Percentiles rank a stretch among this genome's conserved stretches.
Conservation (phyloP, 2,329 filamentous ascomycete species). For the Diaporthe citri region DNA sequence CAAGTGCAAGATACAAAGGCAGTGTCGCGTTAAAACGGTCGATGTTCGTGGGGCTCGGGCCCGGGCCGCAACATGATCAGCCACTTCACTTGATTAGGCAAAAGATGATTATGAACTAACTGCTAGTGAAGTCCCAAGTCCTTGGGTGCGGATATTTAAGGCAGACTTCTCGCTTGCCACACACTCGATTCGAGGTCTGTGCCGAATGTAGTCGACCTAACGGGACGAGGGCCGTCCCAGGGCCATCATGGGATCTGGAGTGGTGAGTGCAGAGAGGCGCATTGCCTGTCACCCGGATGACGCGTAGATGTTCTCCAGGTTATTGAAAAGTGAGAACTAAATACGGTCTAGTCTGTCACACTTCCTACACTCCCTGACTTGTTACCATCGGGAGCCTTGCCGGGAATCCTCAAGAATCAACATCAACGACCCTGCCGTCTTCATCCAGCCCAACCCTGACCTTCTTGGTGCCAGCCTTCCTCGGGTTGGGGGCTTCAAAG, state of each 20-base stretch:
- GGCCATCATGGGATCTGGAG: background rate
- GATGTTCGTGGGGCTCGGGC: background rate
- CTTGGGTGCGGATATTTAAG: background rate
- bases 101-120: background rate
- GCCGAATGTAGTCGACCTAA: background rate
- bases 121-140: background rate
- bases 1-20: background rate
- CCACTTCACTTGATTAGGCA: background rate
- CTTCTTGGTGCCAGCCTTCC: conserved; percentile 38
- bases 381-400: background rate
- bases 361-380: background rate
- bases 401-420: conserved; percentile 31
- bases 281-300: background rate
- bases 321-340: background rate
- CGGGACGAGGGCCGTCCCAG: conserved; percentile 10
- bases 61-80: background rate
- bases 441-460: conserved; percentile 37
- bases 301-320: background rate
- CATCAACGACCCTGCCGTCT: conserved; percentile 34
- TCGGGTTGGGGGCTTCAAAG: conserved; percentile 35
- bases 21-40: background rate
- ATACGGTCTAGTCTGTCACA: conserved; percentile 7
- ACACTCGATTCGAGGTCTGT: background rate
- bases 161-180: background rate
- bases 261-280: background rate